Evolutionary conservation across 805 yeast genomes (phyloP).

Genomic region (Metschnikowia chrysomelidarum): DNA sequence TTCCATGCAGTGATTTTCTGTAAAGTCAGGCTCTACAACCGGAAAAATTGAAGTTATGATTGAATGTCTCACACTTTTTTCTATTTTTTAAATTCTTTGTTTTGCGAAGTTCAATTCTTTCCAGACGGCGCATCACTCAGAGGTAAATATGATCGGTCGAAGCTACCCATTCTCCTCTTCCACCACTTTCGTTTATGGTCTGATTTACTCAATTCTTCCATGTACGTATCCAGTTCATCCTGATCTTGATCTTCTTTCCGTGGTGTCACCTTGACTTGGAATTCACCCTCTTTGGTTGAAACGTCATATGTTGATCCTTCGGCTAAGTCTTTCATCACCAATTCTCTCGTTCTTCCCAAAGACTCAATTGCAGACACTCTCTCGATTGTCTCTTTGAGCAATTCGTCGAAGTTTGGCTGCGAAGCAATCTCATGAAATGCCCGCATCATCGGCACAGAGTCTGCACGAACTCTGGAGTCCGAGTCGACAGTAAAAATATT

Average conservation of each 20-base stretch:
- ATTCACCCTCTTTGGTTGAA: conserved; percentile 14
- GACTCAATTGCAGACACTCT: conserved; percentile 76
- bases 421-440: conserved; percentile 77
- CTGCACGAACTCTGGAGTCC: conserved; percentile 70
- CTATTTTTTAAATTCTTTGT: too few species aligned
- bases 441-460: conserved; percentile 86
- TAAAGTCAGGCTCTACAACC: too few species aligned
- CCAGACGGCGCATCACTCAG: background rate
- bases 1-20: too few species aligned
- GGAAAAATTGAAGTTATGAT: too few species aligned
- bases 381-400: conserved; percentile 61
- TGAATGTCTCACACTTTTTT: too few species aligned
- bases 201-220: conserved; percentile 22
- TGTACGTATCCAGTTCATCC: conserved; percentile 24
- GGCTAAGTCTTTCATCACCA: conserved; percentile 67
- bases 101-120: too few species aligned
- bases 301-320: conserved; percentile 47
- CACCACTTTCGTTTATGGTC: conserved; percentile 39
- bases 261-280: conserved; percentile 14
- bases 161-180: conserved; percentile 43
- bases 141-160: conserved; percentile 26
- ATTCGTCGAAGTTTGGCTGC: conserved; percentile 66
- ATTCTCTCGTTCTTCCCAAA: conserved; percentile 72
- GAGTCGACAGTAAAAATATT: conserved; percentile 81
- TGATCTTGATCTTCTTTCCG: conserved; percentile 21